Evolutionary conservation across 495 filamentous ascomycete species (phyloP), one percentile per base, ranked within the genome.

Genomic region (Clavariopsis aquatica): DNA sequence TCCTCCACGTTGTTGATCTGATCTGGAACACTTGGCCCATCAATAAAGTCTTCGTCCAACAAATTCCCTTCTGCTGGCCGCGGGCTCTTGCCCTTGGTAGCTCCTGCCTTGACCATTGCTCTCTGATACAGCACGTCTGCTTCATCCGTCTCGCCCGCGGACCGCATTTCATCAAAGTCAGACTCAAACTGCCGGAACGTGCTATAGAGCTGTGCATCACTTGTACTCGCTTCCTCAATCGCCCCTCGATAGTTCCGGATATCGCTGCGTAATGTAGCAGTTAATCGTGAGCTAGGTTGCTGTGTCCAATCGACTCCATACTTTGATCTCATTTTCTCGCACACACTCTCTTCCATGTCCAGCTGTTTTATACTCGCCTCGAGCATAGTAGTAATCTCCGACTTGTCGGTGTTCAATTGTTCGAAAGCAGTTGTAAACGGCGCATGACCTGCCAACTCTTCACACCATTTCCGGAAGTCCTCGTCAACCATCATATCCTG

Each of bases 291-390:
- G 71, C 92, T 96, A 23, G 95, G 95, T 70, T 98, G 94, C 73
- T 98, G 94, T 20, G 90, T 96, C 94, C 94, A 98, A 49, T 97
- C 94, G 12, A 80, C 83, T 29, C 94, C 93, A 73, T 97, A 97
- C 75, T 98, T 98, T 1, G 92, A 95, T 53, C 94, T 85, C 94
- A 98, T 98, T 80, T 96, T 97, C 77, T 98, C 94, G 74, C 94
- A 98, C 6, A 98, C 92, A 58, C 89, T 94, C 78, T 97, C 95
- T 75, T 98, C 94, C 84, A 93, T 87, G 69, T 98, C 94, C 10
- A 98, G 73, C 69, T 93, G 89, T 70, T 94, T 96, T 43, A 84
- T 88, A 71, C 89, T 90, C 61, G 82, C 82, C 65, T 96, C 92
- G 57, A 98, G 74, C 9, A 87, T 81, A 2, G 82, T 76, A 9